Conservation (phyloP, 352 stramenopile genomes). For the Globisporangium echinulatum region DNA sequence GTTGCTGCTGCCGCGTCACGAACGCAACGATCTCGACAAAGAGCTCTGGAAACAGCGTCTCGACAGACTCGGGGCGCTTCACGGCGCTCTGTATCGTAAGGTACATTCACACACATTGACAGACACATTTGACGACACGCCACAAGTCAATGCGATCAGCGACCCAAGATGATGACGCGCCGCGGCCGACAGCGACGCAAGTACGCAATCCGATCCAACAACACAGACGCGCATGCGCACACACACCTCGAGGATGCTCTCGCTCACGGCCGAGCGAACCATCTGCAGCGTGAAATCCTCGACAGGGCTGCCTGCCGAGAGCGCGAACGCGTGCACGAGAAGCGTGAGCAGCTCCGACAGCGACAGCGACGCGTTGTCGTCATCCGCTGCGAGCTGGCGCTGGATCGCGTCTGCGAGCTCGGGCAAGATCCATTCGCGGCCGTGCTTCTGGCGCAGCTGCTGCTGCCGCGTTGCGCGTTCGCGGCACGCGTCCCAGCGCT, state of each 20-base stretch:
- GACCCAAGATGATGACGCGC: too few relatives aligned
- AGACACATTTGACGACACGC: not conserved
- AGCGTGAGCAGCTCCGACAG: constrained; percentile 49
- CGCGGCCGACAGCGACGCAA: too few relatives aligned
- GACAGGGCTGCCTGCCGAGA: constrained; percentile 30
- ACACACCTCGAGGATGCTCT: constrained; percentile 43
- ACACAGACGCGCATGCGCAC: not conserved
- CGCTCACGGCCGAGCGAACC: constrained; percentile 43
- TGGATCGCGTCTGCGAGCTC: constrained; percentile 62
- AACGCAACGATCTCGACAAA: constrained; percentile 25
- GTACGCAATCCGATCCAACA: not conserved
- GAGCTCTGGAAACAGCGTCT: constrained; percentile 25
- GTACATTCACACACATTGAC: not conserved
- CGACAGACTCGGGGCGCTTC: constrained; percentile 17
- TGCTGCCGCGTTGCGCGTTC: constrained; percentile 39
- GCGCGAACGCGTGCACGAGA: constrained; percentile 55
- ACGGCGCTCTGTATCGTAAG: constrained; percentile 15
- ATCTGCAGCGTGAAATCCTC: constrained; percentile 72
- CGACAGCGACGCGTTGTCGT: constrained; percentile 20
- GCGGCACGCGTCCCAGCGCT: constrained; percentile 45
- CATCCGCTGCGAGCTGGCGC: constrained; percentile 24
- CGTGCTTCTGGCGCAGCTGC: constrained; percentile 41
- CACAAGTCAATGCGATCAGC: not conserved
- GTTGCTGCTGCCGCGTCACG: constrained; percentile 8
- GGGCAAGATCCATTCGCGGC: constrained; percentile 61